Base-by-base conservation (phyloP, 345 rosid genomes). In the Rhodomyrtus tomentosa region DNA sequence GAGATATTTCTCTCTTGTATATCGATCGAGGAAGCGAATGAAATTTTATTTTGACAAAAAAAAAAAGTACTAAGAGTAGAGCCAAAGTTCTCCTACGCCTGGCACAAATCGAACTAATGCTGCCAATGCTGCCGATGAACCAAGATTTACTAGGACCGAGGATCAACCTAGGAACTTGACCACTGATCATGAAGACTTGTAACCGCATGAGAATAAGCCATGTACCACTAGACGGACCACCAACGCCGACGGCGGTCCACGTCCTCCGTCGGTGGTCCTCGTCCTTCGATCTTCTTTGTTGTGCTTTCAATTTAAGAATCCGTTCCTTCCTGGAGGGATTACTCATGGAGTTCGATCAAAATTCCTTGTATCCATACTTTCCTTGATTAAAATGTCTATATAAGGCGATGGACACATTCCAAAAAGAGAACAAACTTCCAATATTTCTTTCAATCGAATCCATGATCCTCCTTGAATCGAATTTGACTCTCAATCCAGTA, bases 61-160 rank as follows among this genome's bases (percentile, higher is more conserved):
- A 7, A 45, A 1, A 7, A 45, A 45, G 48, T 38, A 38, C 40
- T 38, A 38, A 18, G 74, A 62, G 74, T 7, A 29, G 22, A 62
- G 74, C 74, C 22, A 0, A 3, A 32, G 0, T 29, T 0, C 74
- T 62, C 3, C 24, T 0, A 16, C 0, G 11, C 40, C 74, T 11
- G 10, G 42, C 22, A 18, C 74, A 3, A 15, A 7, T 62, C 40
- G 11, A 27, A 8, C 9, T 40, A 2, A 14, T 14, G 73, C 38
- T 21, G 21, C 9, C 73, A 2, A 14, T 14, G 73, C 38, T 21
- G 21, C 73, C 14, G 7, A 15, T 1, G 74, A 62, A 15, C 21
- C 36, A 7, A 62, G 74, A 40, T 7, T 3, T 29, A 22, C 74
- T 29, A 22, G 2, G 74, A 16, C 7, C 21, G 22, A 62, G 74